Conservation (phyloP, 164 flowering plant genomes). For the Macadamia tetraphylla region DNA sequence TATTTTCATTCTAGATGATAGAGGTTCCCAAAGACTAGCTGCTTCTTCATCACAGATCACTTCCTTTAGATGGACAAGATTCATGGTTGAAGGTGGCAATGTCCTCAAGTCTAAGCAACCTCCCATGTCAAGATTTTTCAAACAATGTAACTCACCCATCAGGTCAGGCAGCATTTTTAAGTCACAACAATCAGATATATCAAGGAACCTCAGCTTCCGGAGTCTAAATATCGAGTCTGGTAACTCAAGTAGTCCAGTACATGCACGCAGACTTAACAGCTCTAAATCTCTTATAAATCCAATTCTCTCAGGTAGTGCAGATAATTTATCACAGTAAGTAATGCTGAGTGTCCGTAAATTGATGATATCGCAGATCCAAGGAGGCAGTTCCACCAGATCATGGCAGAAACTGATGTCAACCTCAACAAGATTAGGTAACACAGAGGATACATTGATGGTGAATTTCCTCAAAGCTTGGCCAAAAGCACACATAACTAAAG, state of each 20-base stretch:
- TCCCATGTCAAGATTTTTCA: constrained; percentile 27
- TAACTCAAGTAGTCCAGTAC: constrained; percentile 23
- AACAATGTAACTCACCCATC: constrained; percentile 21
- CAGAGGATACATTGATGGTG: constrained; percentile 1
- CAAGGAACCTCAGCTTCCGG: constrained; percentile 21
- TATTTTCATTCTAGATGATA: constrained; percentile 13
- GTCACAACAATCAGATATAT: constrained; percentile 29
- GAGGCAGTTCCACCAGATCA: constrained; percentile 31
- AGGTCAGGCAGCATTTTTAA: constrained; percentile 24
- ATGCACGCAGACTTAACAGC: constrained; percentile 31
- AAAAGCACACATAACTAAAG: constrained; percentile 32
- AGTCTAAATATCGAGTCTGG: constrained; percentile 31
- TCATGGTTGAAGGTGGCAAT: constrained; percentile 20
- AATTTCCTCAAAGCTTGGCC: constrained; percentile 19
- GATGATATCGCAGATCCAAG: constrained; percentile 20
- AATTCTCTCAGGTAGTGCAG: constrained; percentile 9
- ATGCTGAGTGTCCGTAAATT: constrained; percentile 29
- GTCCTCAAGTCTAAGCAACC: constrained; percentile 19
- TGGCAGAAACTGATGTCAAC: constrained; percentile 33
- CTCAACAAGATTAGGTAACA: constrained; percentile 33
- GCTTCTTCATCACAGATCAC: constrained; percentile 36
- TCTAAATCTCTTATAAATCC: constrained; percentile 25
- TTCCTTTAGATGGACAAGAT: constrained; percentile 18
- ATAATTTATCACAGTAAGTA: constrained; percentile 37
- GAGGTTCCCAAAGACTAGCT: constrained; percentile 18